Evolutionary conservation across 1,284 basidiomycete species (phyloP).

Genomic region (Melampsora americana): DNA sequence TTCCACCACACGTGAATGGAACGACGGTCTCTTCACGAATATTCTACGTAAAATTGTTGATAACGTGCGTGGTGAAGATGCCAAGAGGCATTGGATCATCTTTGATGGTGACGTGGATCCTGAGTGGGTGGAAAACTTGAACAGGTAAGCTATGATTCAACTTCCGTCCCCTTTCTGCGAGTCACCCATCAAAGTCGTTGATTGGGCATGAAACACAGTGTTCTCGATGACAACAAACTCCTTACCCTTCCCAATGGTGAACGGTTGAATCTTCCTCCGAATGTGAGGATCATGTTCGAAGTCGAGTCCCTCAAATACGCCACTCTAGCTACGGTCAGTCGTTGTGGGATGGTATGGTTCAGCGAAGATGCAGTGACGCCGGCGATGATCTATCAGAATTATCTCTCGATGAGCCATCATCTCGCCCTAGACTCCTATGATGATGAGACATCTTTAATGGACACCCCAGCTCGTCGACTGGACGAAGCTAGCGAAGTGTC

Average conservation of each 20-base stretch:
- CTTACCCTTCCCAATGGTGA: constrained; percentile 97
- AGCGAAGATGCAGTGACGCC: constrained; percentile 91
- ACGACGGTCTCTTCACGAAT: constrained; percentile 97
- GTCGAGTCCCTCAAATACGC: constrained; percentile 97
- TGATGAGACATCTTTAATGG: constrained; percentile 67
- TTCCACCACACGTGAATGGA: constrained; percentile 97
- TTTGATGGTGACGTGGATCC: constrained; percentile 99
- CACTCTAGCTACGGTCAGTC: constrained; percentile 96
- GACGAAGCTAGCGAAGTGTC: constrained; percentile 61
- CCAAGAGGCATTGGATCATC: constrained; percentile 98
- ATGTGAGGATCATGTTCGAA: constrained; percentile 99
- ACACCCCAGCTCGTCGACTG: constrained; percentile 60
- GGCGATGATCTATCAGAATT: constrained; percentile 85
- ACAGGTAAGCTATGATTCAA: constrained; percentile 65
- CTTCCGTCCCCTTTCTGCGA: not conserved
- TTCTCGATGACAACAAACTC: constrained; percentile 97
- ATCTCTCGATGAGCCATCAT: constrained; percentile 72
- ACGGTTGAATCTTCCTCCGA: constrained; percentile 90
- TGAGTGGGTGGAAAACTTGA: constrained; percentile 99
- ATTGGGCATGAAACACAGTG: constrained; percentile 60
- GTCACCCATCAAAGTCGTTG: not conserved
- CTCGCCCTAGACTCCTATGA: constrained; percentile 85
- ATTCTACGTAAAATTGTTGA: constrained; percentile 97
- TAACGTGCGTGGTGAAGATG: constrained; percentile 94
- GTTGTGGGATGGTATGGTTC: constrained; percentile 99